Percentiles rank a stretch among this genome's conserved stretches.
phyloP scores from a whole-genome alignment of 2,329 filamentous ascomycete species.

The Xylaria sp. region DNA sequence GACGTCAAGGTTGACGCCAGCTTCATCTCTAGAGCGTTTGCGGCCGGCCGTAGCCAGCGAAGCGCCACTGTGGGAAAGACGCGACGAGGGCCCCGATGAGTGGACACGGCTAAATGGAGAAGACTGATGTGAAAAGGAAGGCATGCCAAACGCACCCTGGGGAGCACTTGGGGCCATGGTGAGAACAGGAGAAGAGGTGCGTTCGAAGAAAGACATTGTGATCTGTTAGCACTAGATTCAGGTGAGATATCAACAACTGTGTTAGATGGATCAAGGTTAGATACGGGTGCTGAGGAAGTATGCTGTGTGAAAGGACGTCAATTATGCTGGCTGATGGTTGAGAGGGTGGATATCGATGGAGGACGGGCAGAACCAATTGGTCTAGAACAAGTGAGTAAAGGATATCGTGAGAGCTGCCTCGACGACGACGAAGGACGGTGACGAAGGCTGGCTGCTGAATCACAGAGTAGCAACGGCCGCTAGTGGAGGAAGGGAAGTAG shows the following conservation, averaged over 20 bases:
- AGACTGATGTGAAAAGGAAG: conserved; percentile 54
- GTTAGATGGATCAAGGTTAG: conserved; percentile 41
- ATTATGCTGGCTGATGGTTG: conserved; percentile 27
- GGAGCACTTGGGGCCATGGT: conserved; percentile 59
- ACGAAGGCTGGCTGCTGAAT: conserved; percentile 19
- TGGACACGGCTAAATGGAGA: conserved; percentile 49
- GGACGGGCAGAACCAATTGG: conserved; percentile 40
- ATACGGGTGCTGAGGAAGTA: conserved; percentile 18
- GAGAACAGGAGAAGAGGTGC: conserved; percentile 53
- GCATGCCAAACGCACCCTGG: conserved; percentile 55
- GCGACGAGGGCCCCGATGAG: conserved; percentile 51
- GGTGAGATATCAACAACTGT: conserved; percentile 47
- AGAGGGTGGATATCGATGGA: conserved; percentile 28
- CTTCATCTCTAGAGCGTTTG: conserved; percentile 82
- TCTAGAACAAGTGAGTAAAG: conserved; percentile 43
- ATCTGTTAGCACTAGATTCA: conserved; percentile 49
- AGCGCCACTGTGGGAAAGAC: conserved; percentile 48
- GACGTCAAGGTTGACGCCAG: conserved; percentile 72
- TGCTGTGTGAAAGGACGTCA: conserved; percentile 37
- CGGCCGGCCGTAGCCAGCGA: conserved; percentile 68
- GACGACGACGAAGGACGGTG: conserved; percentile 15
- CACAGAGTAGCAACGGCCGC: conserved; percentile 13
- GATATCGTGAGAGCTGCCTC: conserved; percentile 30
- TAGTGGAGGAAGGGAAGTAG: conserved; percentile 11
- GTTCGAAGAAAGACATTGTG: conserved; percentile 53